Evolutionary conservation across 2,329 filamentous ascomycete species (phyloP).

Genomic region (Cercospora sp.): DNA sequence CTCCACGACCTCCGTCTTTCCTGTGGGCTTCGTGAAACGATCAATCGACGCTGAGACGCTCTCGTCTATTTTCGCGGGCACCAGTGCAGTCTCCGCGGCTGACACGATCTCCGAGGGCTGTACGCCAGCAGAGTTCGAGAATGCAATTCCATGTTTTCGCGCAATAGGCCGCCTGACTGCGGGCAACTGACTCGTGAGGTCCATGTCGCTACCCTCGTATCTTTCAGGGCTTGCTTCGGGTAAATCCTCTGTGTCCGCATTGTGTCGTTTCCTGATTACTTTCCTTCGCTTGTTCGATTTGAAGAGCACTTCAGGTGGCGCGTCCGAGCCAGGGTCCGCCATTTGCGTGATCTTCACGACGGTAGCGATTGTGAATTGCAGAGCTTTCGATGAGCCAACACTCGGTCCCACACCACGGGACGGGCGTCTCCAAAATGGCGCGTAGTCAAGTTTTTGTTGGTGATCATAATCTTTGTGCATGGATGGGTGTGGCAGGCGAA

Average conservation of each 20-base stretch:
- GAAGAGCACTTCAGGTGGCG: constrained; percentile 41
- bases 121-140: constrained; percentile 22
- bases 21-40: constrained; percentile 72
- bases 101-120: not conserved
- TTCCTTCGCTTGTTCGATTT: constrained; percentile 54
- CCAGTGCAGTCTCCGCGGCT: constrained; percentile 15
- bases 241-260: constrained; percentile 30
- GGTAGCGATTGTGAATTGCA: not conserved
- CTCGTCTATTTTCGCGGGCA: constrained; percentile 18
- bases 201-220: not conserved
- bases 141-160: constrained; percentile 36
- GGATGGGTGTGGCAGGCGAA: not conserved
- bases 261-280: constrained; percentile 49
- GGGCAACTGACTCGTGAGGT: not conserved
- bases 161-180: constrained; percentile 20
- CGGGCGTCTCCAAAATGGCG: not conserved
- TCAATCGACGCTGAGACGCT: constrained; percentile 43
- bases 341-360: not conserved
- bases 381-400: not conserved
- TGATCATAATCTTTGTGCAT: not conserved
- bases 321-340: not conserved
- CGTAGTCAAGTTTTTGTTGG: not conserved
- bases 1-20: constrained; percentile 60
- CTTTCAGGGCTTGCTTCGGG: not conserved
- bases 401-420: not conserved